Percentiles rank a stretch among this genome's conserved stretches.
These are phyloP conservation scores for Polytrichum commune DNA, from an alignment of 225 moss, liverwort and hornwort genomes.

Conservation along the genomic window DNA sequence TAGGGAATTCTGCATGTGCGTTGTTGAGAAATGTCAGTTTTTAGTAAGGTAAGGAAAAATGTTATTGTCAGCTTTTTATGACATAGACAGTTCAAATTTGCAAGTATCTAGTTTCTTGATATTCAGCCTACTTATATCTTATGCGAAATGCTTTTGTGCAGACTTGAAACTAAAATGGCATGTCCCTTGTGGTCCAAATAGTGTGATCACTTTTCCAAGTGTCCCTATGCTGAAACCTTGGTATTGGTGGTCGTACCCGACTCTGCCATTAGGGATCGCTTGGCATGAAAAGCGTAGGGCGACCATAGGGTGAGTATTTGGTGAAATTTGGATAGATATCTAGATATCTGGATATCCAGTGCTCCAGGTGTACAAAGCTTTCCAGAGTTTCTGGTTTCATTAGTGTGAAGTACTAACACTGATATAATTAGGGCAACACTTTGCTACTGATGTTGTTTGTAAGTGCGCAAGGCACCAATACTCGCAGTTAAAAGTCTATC, in stretches of 20 bases:
- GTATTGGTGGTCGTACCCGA: constrained; percentile 91
- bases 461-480: not conserved
- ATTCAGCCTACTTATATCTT: not conserved
- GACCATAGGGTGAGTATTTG: constrained; percentile 49
- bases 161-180: constrained; percentile 73
- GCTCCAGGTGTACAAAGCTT: not conserved
- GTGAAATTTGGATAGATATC: not conserved
- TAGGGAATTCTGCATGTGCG: not conserved
- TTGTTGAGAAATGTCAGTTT: too few relatives aligned
- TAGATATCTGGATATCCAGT: too few relatives aligned
- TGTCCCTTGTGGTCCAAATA: constrained; percentile 70
- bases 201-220: constrained; percentile 77
- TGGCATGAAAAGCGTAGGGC: constrained; percentile 65
- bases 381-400: not conserved
- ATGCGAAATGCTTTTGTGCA: constrained; percentile 13
- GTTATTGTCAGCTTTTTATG: not conserved
- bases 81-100: too few relatives aligned
- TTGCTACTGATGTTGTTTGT: not conserved
- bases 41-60: not conserved
- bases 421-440: not conserved
- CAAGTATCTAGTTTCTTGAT: not conserved
- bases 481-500: not conserved
- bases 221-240: constrained; percentile 70
- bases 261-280: constrained; percentile 62
- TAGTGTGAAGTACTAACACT: not conserved